Conservation (phyloP, 2,329 filamentous ascomycete species). For the Monilinia vaccinii-corymbosi region DNA sequence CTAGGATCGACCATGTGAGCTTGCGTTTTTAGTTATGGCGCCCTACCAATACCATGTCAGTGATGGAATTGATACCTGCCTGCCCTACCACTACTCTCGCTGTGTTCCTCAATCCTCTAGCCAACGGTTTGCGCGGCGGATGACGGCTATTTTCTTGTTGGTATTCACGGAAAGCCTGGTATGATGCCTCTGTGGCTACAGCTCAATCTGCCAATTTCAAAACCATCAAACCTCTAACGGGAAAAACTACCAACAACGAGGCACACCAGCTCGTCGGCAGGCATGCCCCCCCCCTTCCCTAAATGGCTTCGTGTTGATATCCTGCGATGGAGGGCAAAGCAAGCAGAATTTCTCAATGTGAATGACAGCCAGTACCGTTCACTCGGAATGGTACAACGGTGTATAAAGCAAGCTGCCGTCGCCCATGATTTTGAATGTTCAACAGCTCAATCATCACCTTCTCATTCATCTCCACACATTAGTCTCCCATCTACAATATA, state of each 20-base stretch:
- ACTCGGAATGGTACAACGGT: conserved; percentile 27
- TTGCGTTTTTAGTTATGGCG: conserved; percentile 14
- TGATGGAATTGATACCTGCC: conserved; percentile 18
- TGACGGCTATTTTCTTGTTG: conserved; percentile 17
- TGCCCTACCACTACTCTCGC: conserved; percentile 15
- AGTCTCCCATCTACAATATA: background rate
- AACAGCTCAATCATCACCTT: conserved; percentile 12
- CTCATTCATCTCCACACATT: background rate
- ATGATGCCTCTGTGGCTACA: conserved; percentile 18
- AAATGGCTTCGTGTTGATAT: conserved; percentile 12
- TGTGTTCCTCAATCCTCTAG: conserved; percentile 16
- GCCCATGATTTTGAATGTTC: conserved; percentile 15
- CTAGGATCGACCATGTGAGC: conserved; percentile 24
- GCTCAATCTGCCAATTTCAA: conserved; percentile 18
- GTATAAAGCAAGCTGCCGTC: conserved; percentile 27
- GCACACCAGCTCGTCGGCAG: conserved; percentile 19
- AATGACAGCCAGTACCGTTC: conserved; percentile 22
- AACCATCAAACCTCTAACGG: conserved; percentile 12
- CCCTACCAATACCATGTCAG: conserved; percentile 20
- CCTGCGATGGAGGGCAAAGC: conserved; percentile 20
- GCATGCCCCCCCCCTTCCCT: conserved; percentile 14
- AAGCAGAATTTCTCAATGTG: conserved; percentile 27
- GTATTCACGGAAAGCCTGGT: conserved; percentile 16
- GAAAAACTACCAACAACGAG: conserved; percentile 21
- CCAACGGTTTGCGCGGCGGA: conserved; percentile 18